Percentiles rank a stretch among this genome's conserved stretches.
phyloP scores from a whole-genome alignment of 352 stramenopile species.

The Phytophthora parvispora region DNA sequence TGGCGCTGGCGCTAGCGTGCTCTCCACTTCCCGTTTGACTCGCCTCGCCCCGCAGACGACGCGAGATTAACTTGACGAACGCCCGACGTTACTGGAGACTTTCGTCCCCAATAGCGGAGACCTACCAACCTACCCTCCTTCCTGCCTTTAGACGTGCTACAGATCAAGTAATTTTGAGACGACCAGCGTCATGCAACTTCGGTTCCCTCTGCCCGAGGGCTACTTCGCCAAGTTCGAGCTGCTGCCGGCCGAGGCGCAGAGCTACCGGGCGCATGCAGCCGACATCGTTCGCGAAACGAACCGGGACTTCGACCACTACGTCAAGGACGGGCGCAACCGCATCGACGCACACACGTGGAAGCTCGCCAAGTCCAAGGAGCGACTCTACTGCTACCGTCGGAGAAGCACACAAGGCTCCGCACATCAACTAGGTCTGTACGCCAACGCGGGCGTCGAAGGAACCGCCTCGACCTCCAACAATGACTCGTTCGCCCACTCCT shows the following conservation, averaged over 20 bases:
- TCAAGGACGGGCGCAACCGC: slow-evolving; percentile 60
- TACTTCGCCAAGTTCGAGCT: slow-evolving; percentile 85
- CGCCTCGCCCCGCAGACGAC: neutral
- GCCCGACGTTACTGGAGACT: neutral
- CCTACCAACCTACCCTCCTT: neutral
- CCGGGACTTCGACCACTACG: slow-evolving; percentile 62
- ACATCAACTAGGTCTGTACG: slow-evolving; percentile 55
- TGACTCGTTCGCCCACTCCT: slow-evolving; percentile 33
- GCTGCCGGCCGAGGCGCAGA: slow-evolving; percentile 58
- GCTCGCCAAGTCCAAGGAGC: slow-evolving; percentile 73
- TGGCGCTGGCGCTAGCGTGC: slow-evolving; percentile 3
- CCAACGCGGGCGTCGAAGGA: slow-evolving; percentile 6
- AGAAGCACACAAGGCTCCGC: slow-evolving; percentile 33
- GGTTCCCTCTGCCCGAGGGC: slow-evolving; percentile 70
- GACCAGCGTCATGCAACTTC: slow-evolving; percentile 62
- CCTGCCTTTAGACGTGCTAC: neutral
- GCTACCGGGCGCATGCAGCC: slow-evolving; percentile 59
- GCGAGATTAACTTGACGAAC: slow-evolving; percentile 10
- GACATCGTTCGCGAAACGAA: slow-evolving; percentile 79
- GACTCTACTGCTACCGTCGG: slow-evolving; percentile 69
- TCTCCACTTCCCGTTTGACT: slow-evolving; percentile 42
- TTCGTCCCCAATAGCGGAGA: slow-evolving; percentile 17
- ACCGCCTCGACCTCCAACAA: slow-evolving; percentile 30
- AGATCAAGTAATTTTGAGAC: neutral
- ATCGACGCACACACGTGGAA: slow-evolving; percentile 78